Percentiles rank a stretch among this genome's conserved stretches.
Conservation (phyloP, 192 early-diverging fungal species). For the Coemansia sp. region DNA sequence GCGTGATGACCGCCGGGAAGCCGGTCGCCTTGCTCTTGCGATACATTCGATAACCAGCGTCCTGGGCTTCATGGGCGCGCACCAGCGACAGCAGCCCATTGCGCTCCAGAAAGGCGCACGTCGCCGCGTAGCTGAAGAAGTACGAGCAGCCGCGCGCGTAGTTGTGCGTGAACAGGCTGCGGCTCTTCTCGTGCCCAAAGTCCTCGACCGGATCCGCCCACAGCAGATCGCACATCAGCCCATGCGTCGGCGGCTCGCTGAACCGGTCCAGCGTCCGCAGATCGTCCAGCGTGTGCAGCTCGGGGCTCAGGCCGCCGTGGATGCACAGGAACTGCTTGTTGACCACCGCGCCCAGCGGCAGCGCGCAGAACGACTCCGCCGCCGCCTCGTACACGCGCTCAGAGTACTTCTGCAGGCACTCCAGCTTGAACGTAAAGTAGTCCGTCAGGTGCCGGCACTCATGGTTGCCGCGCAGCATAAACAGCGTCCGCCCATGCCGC, state of each 20-base stretch:
- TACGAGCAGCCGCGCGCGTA: slow-evolving; percentile 65
- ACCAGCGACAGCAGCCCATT: slow-evolving; percentile 94
- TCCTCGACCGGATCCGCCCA: slow-evolving; percentile 98
- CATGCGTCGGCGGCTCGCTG: slow-evolving; percentile 96
- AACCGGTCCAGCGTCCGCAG: slow-evolving; percentile 91
- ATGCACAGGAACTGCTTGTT: slow-evolving; percentile 94
- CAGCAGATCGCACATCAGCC: slow-evolving; percentile 94
- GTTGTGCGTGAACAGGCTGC: slow-evolving; percentile 92
- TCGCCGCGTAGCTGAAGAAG: slow-evolving; percentile 91
- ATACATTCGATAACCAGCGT: slow-evolving; percentile 74
- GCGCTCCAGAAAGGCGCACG: slow-evolving; percentile 89
- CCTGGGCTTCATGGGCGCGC: slow-evolving; percentile 88
- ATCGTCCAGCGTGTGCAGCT: slow-evolving; percentile 91
- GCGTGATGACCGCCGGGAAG: slow-evolving; percentile 24
- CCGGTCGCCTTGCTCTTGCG: slow-evolving; percentile 64
- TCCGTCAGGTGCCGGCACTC: slow-evolving; percentile 97
- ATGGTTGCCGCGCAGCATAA: slow-evolving; percentile 93
- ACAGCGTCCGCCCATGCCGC: slow-evolving; percentile 84
- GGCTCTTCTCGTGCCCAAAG: slow-evolving; percentile 89
- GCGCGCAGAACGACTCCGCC: slow-evolving; percentile 95
- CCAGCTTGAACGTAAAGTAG: slow-evolving; percentile 97
- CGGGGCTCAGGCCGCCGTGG: slow-evolving; percentile 94
- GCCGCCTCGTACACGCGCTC: slow-evolving; percentile 94
- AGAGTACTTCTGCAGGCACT: slow-evolving; percentile 98
- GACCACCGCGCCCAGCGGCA: slow-evolving; percentile 90